phyloP scores from a whole-genome alignment of 2,329 filamentous ascomycete genomes.

The Calycina herbarum region DNA sequence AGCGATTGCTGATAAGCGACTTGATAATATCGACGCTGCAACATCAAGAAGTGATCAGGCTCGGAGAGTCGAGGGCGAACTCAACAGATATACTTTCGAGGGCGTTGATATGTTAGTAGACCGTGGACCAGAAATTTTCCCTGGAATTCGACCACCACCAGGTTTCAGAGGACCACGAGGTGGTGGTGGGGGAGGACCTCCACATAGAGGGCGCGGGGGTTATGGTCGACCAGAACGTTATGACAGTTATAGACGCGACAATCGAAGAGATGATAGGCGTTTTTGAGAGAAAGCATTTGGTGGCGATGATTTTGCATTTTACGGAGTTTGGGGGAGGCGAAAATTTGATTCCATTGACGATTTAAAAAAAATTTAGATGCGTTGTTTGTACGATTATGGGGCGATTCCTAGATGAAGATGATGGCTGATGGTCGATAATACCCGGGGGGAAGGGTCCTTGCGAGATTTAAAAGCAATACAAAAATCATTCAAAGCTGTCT shows the following conservation, averaged over 20 bases:
- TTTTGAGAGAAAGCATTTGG: slow-evolving; percentile 15
- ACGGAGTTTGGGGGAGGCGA: slow-evolving; percentile 9
- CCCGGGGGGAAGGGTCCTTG: not conserved
- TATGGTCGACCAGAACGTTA: slow-evolving; percentile 10
- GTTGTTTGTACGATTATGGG: slow-evolving; percentile 6
- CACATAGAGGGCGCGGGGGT: slow-evolving; percentile 9
- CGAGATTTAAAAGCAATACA: not conserved
- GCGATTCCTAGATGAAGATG: not conserved
- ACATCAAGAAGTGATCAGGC: slow-evolving; percentile 41
- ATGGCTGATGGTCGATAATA: not conserved
- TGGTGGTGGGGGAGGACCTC: slow-evolving; percentile 14
- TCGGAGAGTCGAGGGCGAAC: slow-evolving; percentile 44
- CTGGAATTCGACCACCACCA: slow-evolving; percentile 60
- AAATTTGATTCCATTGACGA: not conserved
- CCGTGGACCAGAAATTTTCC: slow-evolving; percentile 68
- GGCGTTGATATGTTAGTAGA: slow-evolving; percentile 66
- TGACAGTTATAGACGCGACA: slow-evolving; percentile 21
- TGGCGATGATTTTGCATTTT: not conserved
- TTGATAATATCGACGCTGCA: slow-evolving; percentile 56
- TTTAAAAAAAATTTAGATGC: not conserved
- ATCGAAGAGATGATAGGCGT: slow-evolving; percentile 24
- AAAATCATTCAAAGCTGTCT: not conserved
- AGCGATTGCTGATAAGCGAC: slow-evolving; percentile 62
- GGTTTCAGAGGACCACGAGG: slow-evolving; percentile 37
- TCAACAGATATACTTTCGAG: slow-evolving; percentile 71